These are phyloP conservation scores for Neurospora tetraspora DNA, from an alignment of 495 filamentous ascomycete species.

Conservation along the genomic window DNA sequence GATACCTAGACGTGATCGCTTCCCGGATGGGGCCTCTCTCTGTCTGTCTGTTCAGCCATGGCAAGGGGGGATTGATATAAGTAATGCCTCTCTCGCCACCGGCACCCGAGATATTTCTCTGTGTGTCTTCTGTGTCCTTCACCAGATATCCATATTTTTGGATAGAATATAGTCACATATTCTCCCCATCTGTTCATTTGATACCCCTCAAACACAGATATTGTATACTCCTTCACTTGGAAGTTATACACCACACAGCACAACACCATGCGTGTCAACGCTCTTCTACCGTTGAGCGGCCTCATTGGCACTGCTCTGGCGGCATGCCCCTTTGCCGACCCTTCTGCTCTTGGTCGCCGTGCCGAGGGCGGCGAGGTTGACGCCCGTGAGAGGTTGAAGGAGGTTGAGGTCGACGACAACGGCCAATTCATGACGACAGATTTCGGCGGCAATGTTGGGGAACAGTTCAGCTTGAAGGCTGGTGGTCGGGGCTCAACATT, in stretches of 20 bases:
- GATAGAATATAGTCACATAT: neutral
- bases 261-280: conserved; percentile 3
- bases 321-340: conserved; percentile 33
- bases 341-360: conserved; percentile 14
- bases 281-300: conserved; percentile 14
- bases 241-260: conserved; percentile 5
- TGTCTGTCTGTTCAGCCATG: neutral
- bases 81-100: neutral
- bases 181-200: neutral
- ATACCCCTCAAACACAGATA: neutral
- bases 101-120: neutral
- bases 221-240: neutral
- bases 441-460: conserved; percentile 62
- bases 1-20: neutral
- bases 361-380: neutral
- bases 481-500: conserved; percentile 65
- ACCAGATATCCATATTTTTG: neutral
- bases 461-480: conserved; percentile 60
- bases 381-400: neutral
- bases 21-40: neutral
- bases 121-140: neutral
- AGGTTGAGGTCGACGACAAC: conserved; percentile 49
- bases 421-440: conserved; percentile 57
- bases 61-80: neutral
- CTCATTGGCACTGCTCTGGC: conserved; percentile 15